phyloP scores from a whole-genome alignment of 192 early-diverging fungal genomes.

The Anaeromyces robustus region DNA sequence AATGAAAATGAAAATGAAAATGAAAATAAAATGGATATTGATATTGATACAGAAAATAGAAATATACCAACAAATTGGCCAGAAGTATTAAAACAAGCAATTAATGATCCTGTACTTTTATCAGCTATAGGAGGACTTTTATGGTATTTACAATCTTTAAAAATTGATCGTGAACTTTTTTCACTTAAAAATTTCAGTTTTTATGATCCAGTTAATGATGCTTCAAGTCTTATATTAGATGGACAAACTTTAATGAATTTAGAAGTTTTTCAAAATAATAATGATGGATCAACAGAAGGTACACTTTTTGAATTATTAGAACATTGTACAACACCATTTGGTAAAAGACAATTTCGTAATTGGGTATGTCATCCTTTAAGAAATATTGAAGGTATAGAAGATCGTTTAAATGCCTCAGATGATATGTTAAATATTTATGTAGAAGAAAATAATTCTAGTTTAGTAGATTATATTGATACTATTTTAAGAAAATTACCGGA shows the following conservation, averaged over 20 bases:
- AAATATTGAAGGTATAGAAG: constrained; percentile 43
- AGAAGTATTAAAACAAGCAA: constrained; percentile 4
- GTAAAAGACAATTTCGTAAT: constrained; percentile 54
- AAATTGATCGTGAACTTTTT: constrained; percentile 69
- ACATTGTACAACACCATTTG: constrained; percentile 76
- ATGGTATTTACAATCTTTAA: constrained; percentile 74
- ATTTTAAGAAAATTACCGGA: constrained; percentile 48
- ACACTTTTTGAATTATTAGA: constrained; percentile 76
- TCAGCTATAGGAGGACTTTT: constrained; percentile 59
- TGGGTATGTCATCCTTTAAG: constrained; percentile 7
- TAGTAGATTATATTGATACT: constrained; percentile 7
- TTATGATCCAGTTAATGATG: constrained; percentile 71
- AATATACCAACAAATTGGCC: constrained; percentile 15
- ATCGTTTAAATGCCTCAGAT: constrained; percentile 75
- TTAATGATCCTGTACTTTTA: constrained; percentile 17
- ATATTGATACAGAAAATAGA: constrained; percentile 17
- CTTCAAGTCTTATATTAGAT: constrained; percentile 67
- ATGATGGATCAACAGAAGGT: constrained; percentile 54
- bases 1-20: background rate
- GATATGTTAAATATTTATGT: constrained; percentile 41
- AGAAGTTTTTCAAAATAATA: constrained; percentile 74
- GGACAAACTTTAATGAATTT: constrained; percentile 85
- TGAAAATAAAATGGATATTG: constrained; percentile 17
- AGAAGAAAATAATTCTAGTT: constrained; percentile 20
- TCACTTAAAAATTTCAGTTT: constrained; percentile 66